Base-by-base conservation (phyloP, 441 rosid genomes). In the Viola pubescens region DNA sequence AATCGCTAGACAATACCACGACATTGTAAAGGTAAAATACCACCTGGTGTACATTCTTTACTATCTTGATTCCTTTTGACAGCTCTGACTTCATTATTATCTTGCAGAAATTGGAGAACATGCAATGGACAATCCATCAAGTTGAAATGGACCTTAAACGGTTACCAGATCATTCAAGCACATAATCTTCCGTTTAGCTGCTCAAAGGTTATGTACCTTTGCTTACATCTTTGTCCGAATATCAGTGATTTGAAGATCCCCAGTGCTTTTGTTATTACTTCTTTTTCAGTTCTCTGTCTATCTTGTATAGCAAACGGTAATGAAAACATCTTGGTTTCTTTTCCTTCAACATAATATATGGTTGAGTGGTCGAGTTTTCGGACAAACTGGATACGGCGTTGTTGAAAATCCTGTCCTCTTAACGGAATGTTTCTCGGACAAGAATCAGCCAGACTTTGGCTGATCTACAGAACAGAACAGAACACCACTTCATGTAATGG, bases 51-150 rank as follows among this genome's bases (percentile, higher is more conserved):
- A 14, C 11, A 14, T 6, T 13, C 9, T 26, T 42, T 45, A 37
- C 45, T 47, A 12, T n/a, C 39, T 48, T 4, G 26, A 37, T 12
- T 26, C 61, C 52, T 19, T 60, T 19, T 11, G 3, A n/a, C 50
- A 38, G 56, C 46, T 42, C 65, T 74, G 59, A 74, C 46, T 5
- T 65, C 3, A 13, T 52, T 56, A 9, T 60, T 42, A 44, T 46
- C 34, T 59, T 65, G 52, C 92, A 91, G 98, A 88, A 88, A 87
- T 63, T 88, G 75, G 95, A 88, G 73, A 83, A 83, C 40, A 87
- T 88, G 98, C 94, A 87, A 67, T 87, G 96, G 96, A 88, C 95
- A 0, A 91, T 91, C 55, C 91, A 87, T 67, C 91, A 91, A 81
- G 91, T 88, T n/a, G 95, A 91, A 66, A 87, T 83, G 91, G 98